Conservation (phyloP, 1,139 yeast species). For the Magnusiomyces magnusii region DNA sequence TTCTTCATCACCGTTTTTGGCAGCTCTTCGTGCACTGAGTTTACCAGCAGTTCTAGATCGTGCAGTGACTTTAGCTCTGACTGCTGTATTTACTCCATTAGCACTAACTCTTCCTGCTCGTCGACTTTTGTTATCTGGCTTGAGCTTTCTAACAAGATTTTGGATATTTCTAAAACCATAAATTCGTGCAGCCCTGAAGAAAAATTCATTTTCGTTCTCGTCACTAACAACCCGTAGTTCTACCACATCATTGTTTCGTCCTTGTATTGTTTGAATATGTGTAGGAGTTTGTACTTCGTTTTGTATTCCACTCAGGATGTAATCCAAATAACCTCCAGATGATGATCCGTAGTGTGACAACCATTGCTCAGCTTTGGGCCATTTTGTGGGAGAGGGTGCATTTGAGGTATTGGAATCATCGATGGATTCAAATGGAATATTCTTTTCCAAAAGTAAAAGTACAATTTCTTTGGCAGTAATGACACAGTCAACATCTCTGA, state of each 20-base stretch:
- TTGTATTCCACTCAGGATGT: slow-evolving; percentile 30
- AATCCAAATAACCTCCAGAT: slow-evolving; percentile 71
- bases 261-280: slow-evolving; percentile 35
- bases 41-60: slow-evolving; percentile 5
- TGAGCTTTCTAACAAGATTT: slow-evolving; percentile 77
- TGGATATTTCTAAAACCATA: slow-evolving; percentile 95
- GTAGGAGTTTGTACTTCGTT: slow-evolving; percentile 20
- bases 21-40: slow-evolving; percentile 18
- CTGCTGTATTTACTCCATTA: slow-evolving; percentile 26
- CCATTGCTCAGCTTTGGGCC: slow-evolving; percentile 66
- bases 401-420: slow-evolving; percentile 11
- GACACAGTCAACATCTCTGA: slow-evolving; percentile 82
- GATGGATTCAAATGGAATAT: slow-evolving; percentile 18
- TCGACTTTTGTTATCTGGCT: slow-evolving; percentile 37
- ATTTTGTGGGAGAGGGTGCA: slow-evolving; percentile 41
- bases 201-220: slow-evolving; percentile 30
- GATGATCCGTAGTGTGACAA: slow-evolving; percentile 61
- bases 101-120: slow-evolving; percentile 17
- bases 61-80: slow-evolving; percentile 15
- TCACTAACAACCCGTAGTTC: slow-evolving; percentile 52
- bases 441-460: slow-evolving; percentile 54
- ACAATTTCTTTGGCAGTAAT: slow-evolving; percentile 84
- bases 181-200: slow-evolving; percentile 68
- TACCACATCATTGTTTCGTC: slow-evolving; percentile 68
- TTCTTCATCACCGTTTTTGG: background rate